These are phyloP conservation scores for Exophiala lecanii-corni DNA, from an alignment of 2,329 filamentous ascomycete species.

Conservation along the genomic window DNA sequence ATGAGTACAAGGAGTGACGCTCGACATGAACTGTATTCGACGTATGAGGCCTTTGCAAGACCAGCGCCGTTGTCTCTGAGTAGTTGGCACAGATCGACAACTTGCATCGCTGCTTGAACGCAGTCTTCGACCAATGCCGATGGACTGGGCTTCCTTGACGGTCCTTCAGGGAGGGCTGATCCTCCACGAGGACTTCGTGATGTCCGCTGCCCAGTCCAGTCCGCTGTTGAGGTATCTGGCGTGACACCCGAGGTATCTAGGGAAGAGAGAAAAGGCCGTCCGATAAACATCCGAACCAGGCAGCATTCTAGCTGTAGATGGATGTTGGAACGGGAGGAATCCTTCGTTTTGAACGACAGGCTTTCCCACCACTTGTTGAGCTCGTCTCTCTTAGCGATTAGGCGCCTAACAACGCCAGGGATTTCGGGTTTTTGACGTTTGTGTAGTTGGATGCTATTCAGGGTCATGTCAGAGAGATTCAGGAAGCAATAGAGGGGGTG, in stretches of 20 bases:
- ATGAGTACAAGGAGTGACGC: slow-evolving; percentile 49
- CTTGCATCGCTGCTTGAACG: slow-evolving; percentile 49
- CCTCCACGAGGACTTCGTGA: too few species aligned
- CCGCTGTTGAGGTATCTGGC: too few species aligned
- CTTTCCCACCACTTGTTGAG: neutral
- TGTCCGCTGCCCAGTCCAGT: too few species aligned
- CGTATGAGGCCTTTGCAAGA: slow-evolving; percentile 52
- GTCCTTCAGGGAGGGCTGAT: too few species aligned
- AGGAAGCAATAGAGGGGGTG: neutral
- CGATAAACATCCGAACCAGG: neutral
- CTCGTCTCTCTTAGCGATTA: neutral
- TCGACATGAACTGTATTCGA: slow-evolving; percentile 53
- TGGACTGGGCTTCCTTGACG: too few species aligned
- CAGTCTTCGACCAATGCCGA: slow-evolving; percentile 47
- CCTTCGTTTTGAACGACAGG: neutral
- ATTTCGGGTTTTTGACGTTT: too few species aligned
- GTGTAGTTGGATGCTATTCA: too few species aligned
- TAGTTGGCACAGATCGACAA: slow-evolving; percentile 48
- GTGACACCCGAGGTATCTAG: too few species aligned
- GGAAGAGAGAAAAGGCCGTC: too few species aligned
- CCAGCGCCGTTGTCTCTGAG: slow-evolving; percentile 47
- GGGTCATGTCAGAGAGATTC: too few species aligned
- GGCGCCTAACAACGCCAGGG: neutral
- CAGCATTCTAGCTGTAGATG: neutral
- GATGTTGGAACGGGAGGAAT: neutral